Conservation (phyloP, 306 rosid genomes). For the Acacia confusa region DNA sequence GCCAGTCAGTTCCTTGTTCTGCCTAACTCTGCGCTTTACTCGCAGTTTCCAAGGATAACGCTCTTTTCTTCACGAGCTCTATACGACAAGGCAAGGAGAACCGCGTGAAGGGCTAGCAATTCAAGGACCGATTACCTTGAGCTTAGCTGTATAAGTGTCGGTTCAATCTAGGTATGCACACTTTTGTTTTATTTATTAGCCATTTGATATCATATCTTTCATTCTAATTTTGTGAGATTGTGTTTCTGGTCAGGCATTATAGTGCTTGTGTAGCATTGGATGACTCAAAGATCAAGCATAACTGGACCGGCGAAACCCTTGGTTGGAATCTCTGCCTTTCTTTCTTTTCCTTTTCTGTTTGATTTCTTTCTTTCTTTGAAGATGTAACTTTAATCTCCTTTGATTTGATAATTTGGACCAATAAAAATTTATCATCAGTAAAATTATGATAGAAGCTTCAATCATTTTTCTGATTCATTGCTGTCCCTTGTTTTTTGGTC, state of each 20-base stretch:
- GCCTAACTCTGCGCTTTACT: constrained; percentile 13
- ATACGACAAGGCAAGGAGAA: neutral
- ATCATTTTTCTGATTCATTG: neutral
- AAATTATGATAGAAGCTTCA: neutral
- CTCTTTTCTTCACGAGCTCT: constrained; percentile 15
- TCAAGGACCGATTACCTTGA: neutral
- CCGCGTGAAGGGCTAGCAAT: constrained; percentile 24
- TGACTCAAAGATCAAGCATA: neutral
- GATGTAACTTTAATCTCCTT: constrained; percentile 16
- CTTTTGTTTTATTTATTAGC: constrained; percentile 9
- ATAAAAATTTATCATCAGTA: neutral
- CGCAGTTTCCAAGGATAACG: constrained; percentile 18
- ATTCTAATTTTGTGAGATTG: constrained; percentile 9
- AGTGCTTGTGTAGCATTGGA: constrained; percentile 4
- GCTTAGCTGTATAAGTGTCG: constrained; percentile 24
- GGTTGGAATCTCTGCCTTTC: constrained; percentile 10
- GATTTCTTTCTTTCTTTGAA: neutral
- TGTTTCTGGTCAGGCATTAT: constrained; percentile 8
- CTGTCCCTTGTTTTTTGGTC: constrained; percentile 15
- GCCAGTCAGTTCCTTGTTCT: neutral
- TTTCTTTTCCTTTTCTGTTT: neutral
- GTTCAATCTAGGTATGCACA: constrained; percentile 22
- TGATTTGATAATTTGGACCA: neutral
- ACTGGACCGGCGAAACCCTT: constrained; percentile 1
- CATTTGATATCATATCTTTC: constrained; percentile 7